phyloP scores from a whole-genome alignment of 1,284 basidiomycete species.

The Athelia psychrophila region DNA sequence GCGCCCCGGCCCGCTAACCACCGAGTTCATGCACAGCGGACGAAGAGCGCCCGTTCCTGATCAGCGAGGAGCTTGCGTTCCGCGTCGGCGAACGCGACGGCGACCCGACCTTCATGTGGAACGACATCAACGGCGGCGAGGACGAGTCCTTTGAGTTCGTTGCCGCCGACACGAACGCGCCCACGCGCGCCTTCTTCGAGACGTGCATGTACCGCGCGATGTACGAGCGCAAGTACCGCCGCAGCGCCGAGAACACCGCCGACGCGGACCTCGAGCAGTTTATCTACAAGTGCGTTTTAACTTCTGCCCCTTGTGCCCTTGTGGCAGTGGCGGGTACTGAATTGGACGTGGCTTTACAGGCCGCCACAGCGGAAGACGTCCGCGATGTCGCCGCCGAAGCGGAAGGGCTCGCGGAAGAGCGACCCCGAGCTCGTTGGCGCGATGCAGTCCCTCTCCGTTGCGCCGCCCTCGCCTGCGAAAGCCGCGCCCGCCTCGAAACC shows the following conservation, averaged over 20 bases:
- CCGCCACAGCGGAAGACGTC: constrained; percentile 13
- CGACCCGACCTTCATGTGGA: constrained; percentile 86
- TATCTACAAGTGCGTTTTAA: constrained; percentile 64
- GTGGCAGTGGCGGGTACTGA: not conserved
- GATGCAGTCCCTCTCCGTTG: constrained; percentile 13
- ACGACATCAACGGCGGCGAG: constrained; percentile 81
- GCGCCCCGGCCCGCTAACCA: constrained; percentile 8
- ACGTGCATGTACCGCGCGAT: constrained; percentile 93
- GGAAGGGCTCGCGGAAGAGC: not conserved
- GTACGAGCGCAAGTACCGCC: constrained; percentile 87
- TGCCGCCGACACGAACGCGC: constrained; percentile 75
- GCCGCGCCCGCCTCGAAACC: not conserved
- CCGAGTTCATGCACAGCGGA: constrained; percentile 62
- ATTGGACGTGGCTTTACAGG: constrained; percentile 15
- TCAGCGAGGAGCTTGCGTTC: constrained; percentile 87
- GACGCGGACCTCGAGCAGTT: constrained; percentile 76
- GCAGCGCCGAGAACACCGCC: constrained; percentile 63
- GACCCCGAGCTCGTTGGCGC: constrained; percentile 4
- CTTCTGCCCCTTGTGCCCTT: too few species aligned
- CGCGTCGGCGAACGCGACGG: constrained; percentile 74
- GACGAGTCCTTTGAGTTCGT: constrained; percentile 85
- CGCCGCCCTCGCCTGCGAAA: constrained; percentile 1
- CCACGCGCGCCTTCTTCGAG: constrained; percentile 87
- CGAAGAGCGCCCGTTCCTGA: constrained; percentile 89
- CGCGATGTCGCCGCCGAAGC: not conserved